These are phyloP conservation scores for Globisporangium camurandrum DNA, from an alignment of 352 stramenopile species.

Conservation along the genomic window DNA sequence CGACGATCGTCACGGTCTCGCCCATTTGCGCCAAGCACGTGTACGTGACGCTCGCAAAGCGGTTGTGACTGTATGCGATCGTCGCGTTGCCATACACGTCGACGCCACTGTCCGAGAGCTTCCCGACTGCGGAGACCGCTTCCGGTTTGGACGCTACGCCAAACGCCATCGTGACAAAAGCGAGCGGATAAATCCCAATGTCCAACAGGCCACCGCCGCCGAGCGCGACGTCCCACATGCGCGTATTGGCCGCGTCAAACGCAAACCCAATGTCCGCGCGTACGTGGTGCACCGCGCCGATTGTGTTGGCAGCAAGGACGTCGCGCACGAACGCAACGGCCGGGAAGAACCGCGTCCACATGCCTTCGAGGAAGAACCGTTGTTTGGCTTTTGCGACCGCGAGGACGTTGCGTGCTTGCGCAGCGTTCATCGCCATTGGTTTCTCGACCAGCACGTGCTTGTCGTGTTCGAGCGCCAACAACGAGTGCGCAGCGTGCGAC, in stretches of 20 bases:
- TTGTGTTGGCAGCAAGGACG: conserved; percentile 26
- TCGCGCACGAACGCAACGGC: conserved; percentile 34
- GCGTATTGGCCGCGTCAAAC: conserved; percentile 31
- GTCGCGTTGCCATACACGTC: conserved; percentile 46
- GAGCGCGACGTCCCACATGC: conserved; percentile 60
- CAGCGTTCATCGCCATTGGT: conserved; percentile 72
- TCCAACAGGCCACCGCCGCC: conserved; percentile 65
- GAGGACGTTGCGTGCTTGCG: conserved; percentile 62
- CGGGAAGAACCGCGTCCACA: conserved; percentile 78
- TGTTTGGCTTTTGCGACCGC: conserved; percentile 38
- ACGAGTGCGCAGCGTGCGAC: conserved; percentile 59
- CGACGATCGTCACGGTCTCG: conserved; percentile 73
- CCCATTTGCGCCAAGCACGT: conserved; percentile 41
- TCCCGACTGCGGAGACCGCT: conserved; percentile 37
- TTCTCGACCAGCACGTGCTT: conserved; percentile 91
- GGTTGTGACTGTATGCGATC: conserved; percentile 35
- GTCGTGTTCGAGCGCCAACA: conserved; percentile 51
- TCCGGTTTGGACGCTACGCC: conserved; percentile 28
- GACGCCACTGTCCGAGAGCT: conserved; percentile 39
- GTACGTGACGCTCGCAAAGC: conserved; percentile 54
- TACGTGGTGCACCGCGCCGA: conserved; percentile 55
- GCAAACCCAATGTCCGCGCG: conserved; percentile 53
- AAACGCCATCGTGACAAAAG: conserved; percentile 63
- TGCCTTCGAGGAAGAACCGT: conserved; percentile 59
- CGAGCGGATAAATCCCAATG: conserved; percentile 75